Evolutionary conservation across 208 protist genomes (phyloP), one percentile per base, ranked within the genome.

Genomic region (Strigomonas culicis): DNA sequence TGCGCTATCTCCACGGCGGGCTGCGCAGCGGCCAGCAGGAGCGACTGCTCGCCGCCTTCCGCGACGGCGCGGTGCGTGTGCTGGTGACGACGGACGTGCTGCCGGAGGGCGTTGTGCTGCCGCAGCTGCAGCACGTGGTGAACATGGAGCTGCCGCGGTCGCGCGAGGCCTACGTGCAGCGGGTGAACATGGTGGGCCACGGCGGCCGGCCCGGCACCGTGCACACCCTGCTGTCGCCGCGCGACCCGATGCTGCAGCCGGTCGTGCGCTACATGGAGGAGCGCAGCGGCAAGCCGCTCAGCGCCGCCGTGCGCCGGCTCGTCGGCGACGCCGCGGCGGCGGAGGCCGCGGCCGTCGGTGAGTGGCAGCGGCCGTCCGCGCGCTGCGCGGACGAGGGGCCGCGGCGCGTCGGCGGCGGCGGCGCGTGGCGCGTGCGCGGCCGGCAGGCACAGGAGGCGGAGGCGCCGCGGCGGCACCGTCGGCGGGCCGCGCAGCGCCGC

Each of bases 141-240:
- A 97, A 99, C 72, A 99, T 97, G 70, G 97, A 99, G 69, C 75
- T 99, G 24, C 97, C 98, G 17, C 70, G 64, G 10, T 77, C 86
- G 70, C 94, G 99, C 34, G 97, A 99, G 30, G 88, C 97, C 39
- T 99, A 99, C 77, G 88, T 98, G 31, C 98, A 99, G 64, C 86
- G 99, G 51, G 98, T 99, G 70, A 96, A 98, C 68, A 84, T 98
- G 62, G 99, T 99, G 6, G 98, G 98, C 24, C 82, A 97, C 36
- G 96, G 93, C 15, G 98, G 98, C 30, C 97, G 97, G 19, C 62
- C 55, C 3, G 97, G 98, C 22, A 70, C 89, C 17, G 92, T 97
- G 4, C 98, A 97, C 47, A 86, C 96, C 19, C 97, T 99, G 65
- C 88, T 99, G 63, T 61, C 70, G 31, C 72, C 75, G 4, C 75